phyloP scores from a whole-genome alignment of 805 yeast genomes.

The Starmerella roubikii region DNA sequence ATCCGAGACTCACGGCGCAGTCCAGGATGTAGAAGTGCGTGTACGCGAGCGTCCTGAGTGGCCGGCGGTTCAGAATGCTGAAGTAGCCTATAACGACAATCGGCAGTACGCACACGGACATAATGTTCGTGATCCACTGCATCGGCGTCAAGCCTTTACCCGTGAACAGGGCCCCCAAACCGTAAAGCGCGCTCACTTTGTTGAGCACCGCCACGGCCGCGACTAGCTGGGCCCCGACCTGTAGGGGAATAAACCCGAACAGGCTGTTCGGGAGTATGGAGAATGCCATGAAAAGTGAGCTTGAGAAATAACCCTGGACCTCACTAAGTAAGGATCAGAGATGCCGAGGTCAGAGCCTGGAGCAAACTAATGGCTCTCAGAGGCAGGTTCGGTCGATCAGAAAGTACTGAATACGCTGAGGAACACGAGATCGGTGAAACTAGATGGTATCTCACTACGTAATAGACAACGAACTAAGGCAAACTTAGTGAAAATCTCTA shows the following conservation, averaged over 20 bases:
- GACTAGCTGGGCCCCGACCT: constrained; percentile 73
- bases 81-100: constrained; percentile 48
- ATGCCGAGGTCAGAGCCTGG: constrained; percentile 63
- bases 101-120: constrained; percentile 50
- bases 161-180: constrained; percentile 71
- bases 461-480: no score
- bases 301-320: constrained; percentile 45
- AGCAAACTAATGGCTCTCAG: no score
- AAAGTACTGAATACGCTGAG: constrained; percentile 96
- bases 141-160: constrained; percentile 68
- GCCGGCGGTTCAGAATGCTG: constrained; percentile 39
- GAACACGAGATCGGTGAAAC: constrained; percentile 46
- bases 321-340: constrained; percentile 61
- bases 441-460: constrained; percentile 49
- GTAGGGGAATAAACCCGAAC: constrained; percentile 60
- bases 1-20: constrained; percentile 50
- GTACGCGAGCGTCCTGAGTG: constrained; percentile 49
- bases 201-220: constrained; percentile 66
- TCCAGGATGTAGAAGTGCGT: constrained; percentile 53
- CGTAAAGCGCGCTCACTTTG: constrained; percentile 81
- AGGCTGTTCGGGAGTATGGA: constrained; percentile 36
- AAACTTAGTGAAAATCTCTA: no score
- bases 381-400: constrained; percentile 70
- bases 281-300: not conserved
- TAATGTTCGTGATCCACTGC: constrained; percentile 69